Base-by-base conservation (phyloP, 306 rosid species). In the Corylus avellana region DNA sequence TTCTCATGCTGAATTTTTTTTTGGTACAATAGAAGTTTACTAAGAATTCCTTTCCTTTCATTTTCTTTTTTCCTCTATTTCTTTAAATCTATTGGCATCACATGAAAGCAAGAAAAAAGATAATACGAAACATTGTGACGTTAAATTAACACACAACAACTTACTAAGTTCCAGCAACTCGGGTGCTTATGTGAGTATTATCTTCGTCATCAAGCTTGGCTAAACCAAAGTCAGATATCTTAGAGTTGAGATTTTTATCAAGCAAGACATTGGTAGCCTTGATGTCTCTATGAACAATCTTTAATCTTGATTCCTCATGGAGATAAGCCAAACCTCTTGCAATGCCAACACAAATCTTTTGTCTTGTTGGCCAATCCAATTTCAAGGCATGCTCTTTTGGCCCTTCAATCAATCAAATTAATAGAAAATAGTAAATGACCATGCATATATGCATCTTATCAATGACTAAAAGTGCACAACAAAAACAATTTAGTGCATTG, bases 151-250 rank as follows among this genome's bases (percentile, higher is more conserved):
- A 2, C 14, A 9, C 2, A 25, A 13, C 54, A 20, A 62, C 84
- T 79, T 17, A 84, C 84, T 32, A 80, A 56, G 87, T 84, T 80
- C 87, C 82, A 62, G 82, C 79, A 11, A 84, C 47, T n/a, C 84
- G 56, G 14, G 87, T 84, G 70, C 87, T 84, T 51, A 79, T 84
- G 61, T 84, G 87, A 17, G 87, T 79, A 18, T 75, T 75, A 13
- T 79, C 87, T 53, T 84, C 84, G 71, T 79, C 84, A 76, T 84
- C 81, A 66, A 84, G 84, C 48, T 84, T 84, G 56, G 84, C 87
- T 47, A 84, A 79, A 71, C 53, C 46, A 6, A 42, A 42, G 46
- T 42, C 46, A 42, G 46, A 42, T 42, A 42, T 42, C 46, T 42
- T 42, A 0, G 46, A 5, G 46, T 42, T 42, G 46, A 42, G 8